These are phyloP conservation scores for Salix purpurea DNA, from an alignment of 345 rosid genomes.

Conservation along the genomic window DNA sequence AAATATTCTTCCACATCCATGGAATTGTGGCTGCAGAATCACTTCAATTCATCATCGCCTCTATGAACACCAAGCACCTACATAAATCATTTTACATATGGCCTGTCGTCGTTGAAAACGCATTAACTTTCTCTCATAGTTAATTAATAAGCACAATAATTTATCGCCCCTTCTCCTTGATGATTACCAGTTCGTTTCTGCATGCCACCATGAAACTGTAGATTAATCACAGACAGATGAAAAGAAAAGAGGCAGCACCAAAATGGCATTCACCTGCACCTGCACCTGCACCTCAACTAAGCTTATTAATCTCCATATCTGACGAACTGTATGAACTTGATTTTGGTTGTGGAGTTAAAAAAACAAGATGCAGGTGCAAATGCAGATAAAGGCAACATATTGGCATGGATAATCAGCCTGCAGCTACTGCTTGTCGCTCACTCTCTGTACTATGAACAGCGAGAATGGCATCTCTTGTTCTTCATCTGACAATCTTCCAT, in stretches of 20 bases:
- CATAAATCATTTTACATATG: not conserved
- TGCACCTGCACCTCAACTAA: conserved; percentile 41
- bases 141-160: not conserved
- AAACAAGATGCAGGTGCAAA: conserved; percentile 63
- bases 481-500: not conserved
- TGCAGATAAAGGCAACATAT: conserved; percentile 55
- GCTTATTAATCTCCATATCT: not conserved
- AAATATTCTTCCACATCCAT: not conserved
- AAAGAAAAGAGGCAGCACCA: conserved; percentile 12
- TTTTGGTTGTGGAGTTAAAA: not conserved
- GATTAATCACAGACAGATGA: not conserved
- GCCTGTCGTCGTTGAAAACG: not conserved
- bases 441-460: no score
- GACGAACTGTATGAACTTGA: not conserved
- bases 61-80: not conserved
- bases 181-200: not conserved
- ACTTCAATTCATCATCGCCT: not conserved
- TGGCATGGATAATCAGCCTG: conserved; percentile 4
- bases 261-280: conserved; percentile 52
- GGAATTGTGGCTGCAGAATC: not conserved
- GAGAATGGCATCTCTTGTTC: not conserved
- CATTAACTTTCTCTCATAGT: not conserved
- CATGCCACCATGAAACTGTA: not conserved
- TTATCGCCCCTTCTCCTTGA: not conserved
- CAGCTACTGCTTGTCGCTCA: no score